Evolutionary conservation across 225 moss, liverwort and hornwort genomes (phyloP).

Genomic region (Sphagnum contortum): DNA sequence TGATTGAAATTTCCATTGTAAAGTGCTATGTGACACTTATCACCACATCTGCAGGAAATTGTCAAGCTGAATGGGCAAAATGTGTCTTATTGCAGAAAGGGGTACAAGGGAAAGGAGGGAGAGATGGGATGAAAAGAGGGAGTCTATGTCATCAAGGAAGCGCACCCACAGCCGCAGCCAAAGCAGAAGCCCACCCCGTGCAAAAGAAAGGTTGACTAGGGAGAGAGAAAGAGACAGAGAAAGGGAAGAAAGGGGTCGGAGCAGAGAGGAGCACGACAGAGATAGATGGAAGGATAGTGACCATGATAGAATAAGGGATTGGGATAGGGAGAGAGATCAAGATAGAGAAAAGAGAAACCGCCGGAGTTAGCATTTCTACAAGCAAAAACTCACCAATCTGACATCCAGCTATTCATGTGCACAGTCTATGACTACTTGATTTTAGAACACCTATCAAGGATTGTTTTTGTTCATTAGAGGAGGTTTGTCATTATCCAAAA

Average conservation of each 20-base stretch:
- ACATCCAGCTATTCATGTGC: too few relatives aligned
- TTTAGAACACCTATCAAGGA: too few relatives aligned
- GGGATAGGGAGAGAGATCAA: constrained; percentile 33
- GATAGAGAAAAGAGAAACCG: constrained; percentile 55
- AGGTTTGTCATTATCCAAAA: too few relatives aligned
- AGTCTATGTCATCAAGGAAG: constrained; percentile 63
- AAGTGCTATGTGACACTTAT: neutral
- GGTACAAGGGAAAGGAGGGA: constrained; percentile 68
- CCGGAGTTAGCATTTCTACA: constrained; percentile 11
- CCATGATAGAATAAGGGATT: constrained; percentile 33
- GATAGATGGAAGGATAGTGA: constrained; percentile 20
- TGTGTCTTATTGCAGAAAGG: constrained; percentile 49
- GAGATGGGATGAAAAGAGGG: constrained; percentile 62
- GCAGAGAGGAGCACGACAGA: constrained; percentile 27
- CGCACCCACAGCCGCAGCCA: constrained; percentile 84
- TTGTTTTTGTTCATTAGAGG: too few relatives aligned
- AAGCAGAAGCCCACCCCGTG: constrained; percentile 70
- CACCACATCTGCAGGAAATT: neutral
- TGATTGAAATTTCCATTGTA: neutral
- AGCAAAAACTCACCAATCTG: too few relatives aligned
- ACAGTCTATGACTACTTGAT: too few relatives aligned
- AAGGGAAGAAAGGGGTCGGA: constrained; percentile 17
- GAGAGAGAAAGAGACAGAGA: constrained; percentile 69
- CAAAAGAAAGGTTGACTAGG: constrained; percentile 66
- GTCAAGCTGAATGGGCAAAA: neutral